These are phyloP conservation scores for Plasmodium cynomolgi DNA, from an alignment of 169 alveolate species.

Conservation along the genomic window DNA sequence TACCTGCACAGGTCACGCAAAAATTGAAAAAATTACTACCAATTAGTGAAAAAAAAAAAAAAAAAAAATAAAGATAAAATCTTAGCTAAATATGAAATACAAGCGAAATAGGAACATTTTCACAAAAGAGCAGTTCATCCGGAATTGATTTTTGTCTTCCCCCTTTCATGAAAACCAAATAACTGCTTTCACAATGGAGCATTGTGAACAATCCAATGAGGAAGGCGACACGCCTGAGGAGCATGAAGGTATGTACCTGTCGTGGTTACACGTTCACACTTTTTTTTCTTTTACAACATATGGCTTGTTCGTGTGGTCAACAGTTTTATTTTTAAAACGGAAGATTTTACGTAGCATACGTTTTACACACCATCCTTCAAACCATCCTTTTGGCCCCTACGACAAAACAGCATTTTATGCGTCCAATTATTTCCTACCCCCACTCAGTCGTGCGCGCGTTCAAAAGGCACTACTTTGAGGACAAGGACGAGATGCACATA, in stretches of 20 bases:
- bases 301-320: background rate
- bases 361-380: background rate
- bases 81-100: background rate
- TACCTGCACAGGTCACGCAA: background rate
- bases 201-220: background rate
- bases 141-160: background rate
- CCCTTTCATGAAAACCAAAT: background rate
- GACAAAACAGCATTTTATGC: background rate
- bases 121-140: background rate
- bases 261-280: background rate
- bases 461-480: constrained; percentile 57
- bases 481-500: constrained; percentile 49
- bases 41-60: constrained; percentile 11
- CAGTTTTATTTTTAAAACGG: background rate
- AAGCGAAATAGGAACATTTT: background rate
- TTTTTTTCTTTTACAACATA: background rate
- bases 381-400: background rate
- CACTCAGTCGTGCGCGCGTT: constrained; percentile 43
- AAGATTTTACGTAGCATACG: background rate
- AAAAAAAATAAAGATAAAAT: constrained; percentile 6
- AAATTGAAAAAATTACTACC: background rate
- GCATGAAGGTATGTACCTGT: constrained; percentile 55
- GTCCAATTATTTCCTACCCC: background rate
- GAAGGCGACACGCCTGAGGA: constrained; percentile 36
- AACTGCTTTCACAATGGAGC: constrained; percentile 24